Evolutionary conservation across 2,329 filamentous ascomycete species (phyloP).

Genomic region (Phyllosticta citrichinensis): DNA sequence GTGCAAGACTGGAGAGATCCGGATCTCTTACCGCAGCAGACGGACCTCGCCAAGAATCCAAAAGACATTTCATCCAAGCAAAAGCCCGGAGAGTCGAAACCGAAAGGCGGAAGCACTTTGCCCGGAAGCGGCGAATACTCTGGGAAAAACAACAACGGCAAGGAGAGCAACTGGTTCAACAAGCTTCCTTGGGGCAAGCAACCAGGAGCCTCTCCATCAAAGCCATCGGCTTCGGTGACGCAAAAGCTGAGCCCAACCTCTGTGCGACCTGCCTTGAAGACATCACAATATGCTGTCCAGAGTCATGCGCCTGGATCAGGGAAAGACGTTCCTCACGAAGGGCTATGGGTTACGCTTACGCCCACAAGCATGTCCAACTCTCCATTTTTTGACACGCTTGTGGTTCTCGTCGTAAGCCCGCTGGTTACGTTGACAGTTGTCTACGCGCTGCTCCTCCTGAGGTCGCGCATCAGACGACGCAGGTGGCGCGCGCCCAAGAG

Average conservation of each 20-base stretch:
- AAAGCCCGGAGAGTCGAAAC: conserved; percentile 11
- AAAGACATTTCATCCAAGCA: conserved; percentile 11
- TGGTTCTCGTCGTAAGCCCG: conserved; percentile 94
- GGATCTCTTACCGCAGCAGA: conserved; percentile 48
- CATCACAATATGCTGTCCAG: neutral
- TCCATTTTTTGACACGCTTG: conserved; percentile 88
- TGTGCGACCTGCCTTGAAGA: neutral
- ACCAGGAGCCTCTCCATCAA: conserved; percentile 10
- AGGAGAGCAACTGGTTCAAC: conserved; percentile 15
- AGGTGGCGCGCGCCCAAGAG: conserved; percentile 97
- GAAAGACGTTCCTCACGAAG: conserved; percentile 48
- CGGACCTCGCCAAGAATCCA: conserved; percentile 14
- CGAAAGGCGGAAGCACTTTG: conserved; percentile 57
- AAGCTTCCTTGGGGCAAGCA: conserved; percentile 18
- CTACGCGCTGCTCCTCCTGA: conserved; percentile 76
- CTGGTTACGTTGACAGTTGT: conserved; percentile 87
- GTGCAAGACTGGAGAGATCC: conserved; percentile 80
- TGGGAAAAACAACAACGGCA: conserved; percentile 17
- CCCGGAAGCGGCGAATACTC: conserved; percentile 64
- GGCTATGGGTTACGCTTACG: conserved; percentile 92
- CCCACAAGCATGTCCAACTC: conserved; percentile 79
- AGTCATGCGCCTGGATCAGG: neutral
- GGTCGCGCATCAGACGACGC: conserved; percentile 77
- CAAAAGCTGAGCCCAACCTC: conserved; percentile 12
- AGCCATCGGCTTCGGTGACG: conserved; percentile 12